A percentile compares a stretch with the other conserved stretches of the same genome.
Conservation (phyloP, 2,329 filamentous ascomycete genomes). For the Phaeomoniella chlamydospora region DNA sequence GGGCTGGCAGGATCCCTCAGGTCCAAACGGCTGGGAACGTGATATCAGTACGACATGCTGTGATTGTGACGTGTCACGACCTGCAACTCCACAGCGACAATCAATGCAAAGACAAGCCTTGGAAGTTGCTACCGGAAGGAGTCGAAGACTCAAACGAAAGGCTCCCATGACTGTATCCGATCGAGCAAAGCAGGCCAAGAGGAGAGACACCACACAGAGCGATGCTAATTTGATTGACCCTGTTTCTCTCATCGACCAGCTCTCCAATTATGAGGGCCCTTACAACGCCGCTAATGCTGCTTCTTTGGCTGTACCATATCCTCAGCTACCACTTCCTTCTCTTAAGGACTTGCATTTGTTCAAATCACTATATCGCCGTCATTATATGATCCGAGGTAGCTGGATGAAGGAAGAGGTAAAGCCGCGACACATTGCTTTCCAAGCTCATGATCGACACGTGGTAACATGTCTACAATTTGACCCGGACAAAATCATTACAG, state of each 20-base stretch:
- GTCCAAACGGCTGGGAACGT: conserved; percentile 59
- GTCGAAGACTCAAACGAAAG: conserved; percentile 29
- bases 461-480: conserved; percentile 98
- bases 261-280: conserved; percentile 57
- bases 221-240: conserved; percentile 22
- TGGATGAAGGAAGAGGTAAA: conserved; percentile 79
- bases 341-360: conserved; percentile 79
- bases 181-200: conserved; percentile 40
- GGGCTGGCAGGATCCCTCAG: conserved; percentile 89
- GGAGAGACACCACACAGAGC: conserved; percentile 33
- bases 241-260: conserved; percentile 30
- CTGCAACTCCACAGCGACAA: conserved; percentile 1
- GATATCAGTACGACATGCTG: conserved; percentile 48
- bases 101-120: neutral
- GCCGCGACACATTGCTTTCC: conserved; percentile 84
- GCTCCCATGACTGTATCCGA: conserved; percentile 27
- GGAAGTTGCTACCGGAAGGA: conserved; percentile 9
- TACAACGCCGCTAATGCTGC: conserved; percentile 77
- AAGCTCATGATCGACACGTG: conserved; percentile 90
- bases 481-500: conserved; percentile 93
- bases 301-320: conserved; percentile 67
- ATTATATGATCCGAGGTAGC: conserved; percentile 76
- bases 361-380: conserved; percentile 89
- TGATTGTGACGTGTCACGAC: conserved; percentile 6
- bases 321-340: conserved; percentile 61